Evolutionary conservation across 306 rosid genomes (phyloP).

Genomic region (Quercus cerris): DNA sequence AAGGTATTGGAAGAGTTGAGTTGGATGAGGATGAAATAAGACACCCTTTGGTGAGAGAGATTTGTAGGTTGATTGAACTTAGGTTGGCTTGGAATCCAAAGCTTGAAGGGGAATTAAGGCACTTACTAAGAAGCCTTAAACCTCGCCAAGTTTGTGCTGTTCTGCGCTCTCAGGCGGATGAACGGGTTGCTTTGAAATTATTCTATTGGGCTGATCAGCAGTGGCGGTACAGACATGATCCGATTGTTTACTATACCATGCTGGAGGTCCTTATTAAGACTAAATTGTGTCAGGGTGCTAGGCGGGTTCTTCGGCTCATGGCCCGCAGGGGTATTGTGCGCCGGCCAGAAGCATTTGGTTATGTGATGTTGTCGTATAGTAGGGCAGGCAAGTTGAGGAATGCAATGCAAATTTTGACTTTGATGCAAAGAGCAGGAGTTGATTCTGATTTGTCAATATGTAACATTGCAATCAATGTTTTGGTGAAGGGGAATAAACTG

Average conservation of each 20-base stretch:
- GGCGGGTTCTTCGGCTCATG: constrained; percentile 68
- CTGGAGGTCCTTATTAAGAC: constrained; percentile 76
- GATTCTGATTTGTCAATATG: constrained; percentile 66
- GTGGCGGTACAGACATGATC: constrained; percentile 70
- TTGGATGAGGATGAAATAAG: constrained; percentile 52
- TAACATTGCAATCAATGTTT: constrained; percentile 70
- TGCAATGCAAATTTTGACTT: constrained; percentile 61
- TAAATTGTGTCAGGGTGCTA: constrained; percentile 82
- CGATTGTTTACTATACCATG: constrained; percentile 59
- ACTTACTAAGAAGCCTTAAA: constrained; percentile 68
- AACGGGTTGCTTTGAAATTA: constrained; percentile 66
- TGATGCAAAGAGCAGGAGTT: constrained; percentile 90
- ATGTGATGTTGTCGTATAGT: constrained; percentile 71
- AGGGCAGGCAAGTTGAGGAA: constrained; percentile 71
- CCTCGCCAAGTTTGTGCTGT: constrained; percentile 80
- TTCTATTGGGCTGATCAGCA: constrained; percentile 89
- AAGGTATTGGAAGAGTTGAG: constrained; percentile 42
- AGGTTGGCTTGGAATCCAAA: constrained; percentile 70
- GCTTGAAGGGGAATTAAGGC: constrained; percentile 60
- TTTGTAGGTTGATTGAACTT: constrained; percentile 56
- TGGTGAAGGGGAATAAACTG: constrained; percentile 58
- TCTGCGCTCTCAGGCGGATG: constrained; percentile 66
- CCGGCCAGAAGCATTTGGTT: constrained; percentile 65
- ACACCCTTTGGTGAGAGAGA: constrained; percentile 72
- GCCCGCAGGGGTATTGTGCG: constrained; percentile 50